These are phyloP conservation scores for Simmondsia chinensis DNA, from an alignment of 148 eudicot genomes.

Conservation along the genomic window DNA sequence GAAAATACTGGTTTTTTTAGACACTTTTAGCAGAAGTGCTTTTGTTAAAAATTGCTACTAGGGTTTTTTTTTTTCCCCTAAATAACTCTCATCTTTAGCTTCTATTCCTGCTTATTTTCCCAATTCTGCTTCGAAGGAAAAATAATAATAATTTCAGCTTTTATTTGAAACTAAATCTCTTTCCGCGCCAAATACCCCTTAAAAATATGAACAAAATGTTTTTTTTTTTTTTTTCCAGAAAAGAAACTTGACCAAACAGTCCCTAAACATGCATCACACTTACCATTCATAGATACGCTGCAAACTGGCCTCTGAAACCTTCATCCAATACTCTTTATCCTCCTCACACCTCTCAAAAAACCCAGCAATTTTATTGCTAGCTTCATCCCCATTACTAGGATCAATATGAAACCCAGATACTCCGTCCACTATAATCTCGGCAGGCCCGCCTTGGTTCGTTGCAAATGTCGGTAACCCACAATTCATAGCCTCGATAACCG, in stretches of 20 bases:
- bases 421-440: slow-evolving; percentile 86
- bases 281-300: slow-evolving; percentile 84
- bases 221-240: not conserved
- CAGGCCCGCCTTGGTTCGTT: slow-evolving; percentile 94
- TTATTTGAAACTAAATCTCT: too few relatives aligned
- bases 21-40: too few relatives aligned
- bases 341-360: slow-evolving; percentile 70
- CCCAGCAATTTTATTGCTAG: slow-evolving; percentile 77
- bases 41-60: too few relatives aligned
- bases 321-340: slow-evolving; percentile 53
- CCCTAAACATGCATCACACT: slow-evolving; percentile 3
- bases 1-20: too few relatives aligned
- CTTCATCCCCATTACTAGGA: slow-evolving; percentile 66
- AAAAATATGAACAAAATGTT: not conserved
- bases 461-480: slow-evolving; percentile 94
- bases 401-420: slow-evolving; percentile 83
- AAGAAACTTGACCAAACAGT: too few relatives aligned
- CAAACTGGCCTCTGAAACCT: slow-evolving; percentile 51
- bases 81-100: too few relatives aligned
- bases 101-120: too few relatives aligned
- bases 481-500: slow-evolving; percentile 95
- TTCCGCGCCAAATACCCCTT: too few relatives aligned
- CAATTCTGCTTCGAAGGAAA: too few relatives aligned
- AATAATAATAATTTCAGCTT: too few relatives aligned
- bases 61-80: too few relatives aligned